phyloP scores from a whole-genome alignment of 176 grass and related monocot genomes.

The Aechmea fasciata region DNA sequence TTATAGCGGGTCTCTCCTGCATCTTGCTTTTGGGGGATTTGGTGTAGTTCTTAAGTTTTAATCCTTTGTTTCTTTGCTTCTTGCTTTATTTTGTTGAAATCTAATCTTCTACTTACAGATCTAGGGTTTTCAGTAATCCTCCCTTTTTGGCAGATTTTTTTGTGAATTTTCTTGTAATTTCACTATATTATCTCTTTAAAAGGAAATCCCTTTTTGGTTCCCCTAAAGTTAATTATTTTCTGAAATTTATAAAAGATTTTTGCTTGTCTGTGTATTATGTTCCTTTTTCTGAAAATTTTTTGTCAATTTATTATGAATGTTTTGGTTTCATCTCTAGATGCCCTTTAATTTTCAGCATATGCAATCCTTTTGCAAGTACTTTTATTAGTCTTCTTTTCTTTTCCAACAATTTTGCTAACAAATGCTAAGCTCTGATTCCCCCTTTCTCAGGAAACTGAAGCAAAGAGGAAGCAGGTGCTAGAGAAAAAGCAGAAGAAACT shows the following conservation, averaged over 20 bases:
- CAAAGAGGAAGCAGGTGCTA: constrained; percentile 39
- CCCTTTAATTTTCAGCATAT: background rate
- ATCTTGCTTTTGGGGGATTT: background rate
- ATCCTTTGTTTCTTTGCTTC: too few relatives aligned
- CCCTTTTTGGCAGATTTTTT: background rate
- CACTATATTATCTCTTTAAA: background rate
- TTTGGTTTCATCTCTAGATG: background rate
- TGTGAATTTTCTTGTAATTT: background rate
- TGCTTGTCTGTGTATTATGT: background rate
- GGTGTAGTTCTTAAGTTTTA: too few relatives aligned
- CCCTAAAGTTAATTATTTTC: background rate
- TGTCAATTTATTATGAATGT: background rate
- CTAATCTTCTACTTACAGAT: background rate
- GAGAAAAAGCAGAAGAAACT: constrained; percentile 30
- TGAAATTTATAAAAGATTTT: background rate
- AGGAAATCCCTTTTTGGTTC: background rate
- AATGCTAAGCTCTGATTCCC: background rate
- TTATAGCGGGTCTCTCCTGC: background rate
- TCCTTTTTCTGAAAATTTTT: background rate
- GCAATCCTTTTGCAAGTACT: too few relatives aligned
- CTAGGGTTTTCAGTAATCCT: background rate
- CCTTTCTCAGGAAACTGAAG: constrained; percentile 45
- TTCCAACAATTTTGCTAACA: background rate
- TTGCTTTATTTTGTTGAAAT: too few relatives aligned
- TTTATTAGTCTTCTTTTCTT: background rate